Base-by-base conservation (phyloP, 2,329 filamentous ascomycete genomes). In the Ophiostoma sp. region DNA sequence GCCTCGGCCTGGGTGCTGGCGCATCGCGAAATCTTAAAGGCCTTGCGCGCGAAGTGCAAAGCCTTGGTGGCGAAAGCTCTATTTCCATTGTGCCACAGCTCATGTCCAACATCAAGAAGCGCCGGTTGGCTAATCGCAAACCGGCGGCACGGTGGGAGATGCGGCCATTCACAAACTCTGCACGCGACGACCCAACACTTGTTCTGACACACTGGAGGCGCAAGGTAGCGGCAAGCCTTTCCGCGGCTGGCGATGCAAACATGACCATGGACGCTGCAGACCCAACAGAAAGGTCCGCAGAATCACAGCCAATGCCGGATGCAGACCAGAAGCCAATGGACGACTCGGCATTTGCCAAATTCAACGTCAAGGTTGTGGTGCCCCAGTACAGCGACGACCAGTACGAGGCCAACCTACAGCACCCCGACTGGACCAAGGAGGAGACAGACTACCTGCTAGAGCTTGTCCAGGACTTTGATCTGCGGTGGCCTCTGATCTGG, bases 391-490 rank as follows among this genome's bases (percentile, higher is more conserved):
- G 87, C 72, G 90, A 96, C 73, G 92, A 94, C 73, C 90, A 96
- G 78, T 99, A 99, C 80, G 86, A 89, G 72, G 84, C 87, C 71
- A 87, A 90, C 72, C 80, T 99, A 68, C 85, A 88, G 75, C 90
- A 84, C 76, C 83, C 87, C 17, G 89, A 94, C 75, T 99, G 95
- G 95, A 90, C 91, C 17, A 92, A 90, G 76, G 90, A 95, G 75
- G 95, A 99, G 80, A 99, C 95, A 10, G 93, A 97, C 77, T 97
- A 97, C 77, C 80, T 99, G 73, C 86, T 98, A 77, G 82, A 87
- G 3, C 78, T 94, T 48, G 91, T 88, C 17, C 85, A 85, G 71
- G 90, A 94, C 66, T 97, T 89, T 77, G 93, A 96, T 76, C 84
- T 97, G 72, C 89, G 95, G 74, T 99, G 95, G 93, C 86, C 94